Percentiles rank a stretch among this genome's conserved stretches.
Conservation (phyloP, 106 monocot genomes). For the Dendrobium officinale region DNA sequence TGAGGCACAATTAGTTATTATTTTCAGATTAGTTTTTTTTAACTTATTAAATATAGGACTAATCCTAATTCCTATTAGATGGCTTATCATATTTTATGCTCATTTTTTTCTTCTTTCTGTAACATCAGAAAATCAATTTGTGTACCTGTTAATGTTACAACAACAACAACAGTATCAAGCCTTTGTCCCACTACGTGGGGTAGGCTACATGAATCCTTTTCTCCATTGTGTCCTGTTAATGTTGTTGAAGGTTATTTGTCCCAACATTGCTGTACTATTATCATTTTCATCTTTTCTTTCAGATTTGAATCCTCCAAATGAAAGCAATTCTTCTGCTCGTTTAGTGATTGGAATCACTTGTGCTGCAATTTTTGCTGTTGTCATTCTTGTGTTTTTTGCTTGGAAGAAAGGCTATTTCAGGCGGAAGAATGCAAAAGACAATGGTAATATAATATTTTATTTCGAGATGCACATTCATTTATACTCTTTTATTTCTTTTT, state of each 20-base stretch:
- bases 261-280: neutral
- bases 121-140: neutral
- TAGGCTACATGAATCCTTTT: no score
- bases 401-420: conserved; percentile 11
- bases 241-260: neutral
- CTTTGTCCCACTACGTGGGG: no score
- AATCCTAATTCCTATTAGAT: neutral
- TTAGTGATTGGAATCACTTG: neutral
- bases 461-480: neutral
- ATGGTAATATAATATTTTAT: neutral
- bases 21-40: neutral
- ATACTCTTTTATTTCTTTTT: neutral
- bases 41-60: neutral
- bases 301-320: conserved; percentile 9
- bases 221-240: neutral
- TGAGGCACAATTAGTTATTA: neutral
- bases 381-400: conserved; percentile 2
- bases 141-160: neutral
- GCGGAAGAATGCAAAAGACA: neutral
- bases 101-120: neutral
- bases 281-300: neutral
- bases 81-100: neutral
- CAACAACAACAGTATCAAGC: no score
- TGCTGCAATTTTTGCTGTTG: neutral
- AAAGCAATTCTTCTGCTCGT: neutral